phyloP scores from a whole-genome alignment of 768 basidiomycete species.

The Panaeolus cyanescens region DNA sequence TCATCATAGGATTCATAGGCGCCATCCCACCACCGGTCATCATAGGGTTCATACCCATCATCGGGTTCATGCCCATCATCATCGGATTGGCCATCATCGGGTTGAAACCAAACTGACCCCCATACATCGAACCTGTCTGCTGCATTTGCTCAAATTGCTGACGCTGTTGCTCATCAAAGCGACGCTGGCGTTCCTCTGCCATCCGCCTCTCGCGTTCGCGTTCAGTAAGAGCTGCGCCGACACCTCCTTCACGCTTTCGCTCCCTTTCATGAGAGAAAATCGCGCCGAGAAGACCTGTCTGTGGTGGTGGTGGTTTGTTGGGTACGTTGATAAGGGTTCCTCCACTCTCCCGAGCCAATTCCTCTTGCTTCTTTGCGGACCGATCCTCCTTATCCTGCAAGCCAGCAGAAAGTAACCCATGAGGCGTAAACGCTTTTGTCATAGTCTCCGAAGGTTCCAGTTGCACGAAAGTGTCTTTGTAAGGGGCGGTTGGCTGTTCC shows the following conservation, averaged over 20 bases:
- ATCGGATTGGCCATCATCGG: constrained; percentile 78
- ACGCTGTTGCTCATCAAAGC: constrained; percentile 88
- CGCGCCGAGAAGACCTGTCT: constrained; percentile 93
- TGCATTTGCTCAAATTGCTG: constrained; percentile 92
- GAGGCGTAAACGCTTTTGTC: constrained; percentile 94
- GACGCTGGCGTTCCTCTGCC: constrained; percentile 91
- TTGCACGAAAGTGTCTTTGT: constrained; percentile 69
- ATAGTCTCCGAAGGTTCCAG: constrained; percentile 74
- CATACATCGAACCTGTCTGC: constrained; percentile 74
- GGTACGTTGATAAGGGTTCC: constrained; percentile 95
- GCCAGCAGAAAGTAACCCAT: constrained; percentile 92
- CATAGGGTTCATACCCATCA: constrained; percentile 56
- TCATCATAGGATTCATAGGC: constrained; percentile 54
- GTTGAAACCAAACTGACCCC: constrained; percentile 55
- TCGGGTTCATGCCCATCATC: constrained; percentile 62
- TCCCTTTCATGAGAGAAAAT: constrained; percentile 96
- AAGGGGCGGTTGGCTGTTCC: constrained; percentile 35
- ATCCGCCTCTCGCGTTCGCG: constrained; percentile 90
- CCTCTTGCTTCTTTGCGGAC: constrained; percentile 94
- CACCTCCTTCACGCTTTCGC: constrained; percentile 90
- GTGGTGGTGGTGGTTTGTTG: constrained; percentile 91
- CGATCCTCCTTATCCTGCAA: constrained; percentile 95
- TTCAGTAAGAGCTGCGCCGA: constrained; percentile 94
- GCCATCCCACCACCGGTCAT: constrained; percentile 42
- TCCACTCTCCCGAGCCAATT: constrained; percentile 88